These are phyloP conservation scores for Amylostereum chailletii DNA, from an alignment of 1,284 basidiomycete genomes.

Conservation along the genomic window DNA sequence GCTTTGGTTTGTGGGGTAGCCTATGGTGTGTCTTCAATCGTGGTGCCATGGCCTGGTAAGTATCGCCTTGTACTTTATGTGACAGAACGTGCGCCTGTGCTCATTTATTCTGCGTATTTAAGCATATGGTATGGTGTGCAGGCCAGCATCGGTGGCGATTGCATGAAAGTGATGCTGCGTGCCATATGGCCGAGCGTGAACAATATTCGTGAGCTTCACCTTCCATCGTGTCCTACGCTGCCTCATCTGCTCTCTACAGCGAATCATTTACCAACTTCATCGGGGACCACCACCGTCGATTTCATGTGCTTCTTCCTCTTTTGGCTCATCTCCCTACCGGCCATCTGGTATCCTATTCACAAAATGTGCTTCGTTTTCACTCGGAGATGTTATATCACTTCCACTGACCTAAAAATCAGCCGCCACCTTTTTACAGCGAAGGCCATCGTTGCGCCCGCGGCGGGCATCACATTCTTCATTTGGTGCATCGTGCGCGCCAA, in stretches of 20 bases:
- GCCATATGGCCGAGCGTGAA: slow-evolving; percentile 70
- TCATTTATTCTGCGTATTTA: slow-evolving; percentile 4
- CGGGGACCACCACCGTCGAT: slow-evolving; percentile 62
- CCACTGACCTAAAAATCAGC: slow-evolving; percentile 21
- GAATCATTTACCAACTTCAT: slow-evolving; percentile 60
- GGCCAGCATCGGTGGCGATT: slow-evolving; percentile 73
- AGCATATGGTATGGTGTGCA: slow-evolving; percentile 78
- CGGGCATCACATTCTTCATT: slow-evolving; percentile 72
- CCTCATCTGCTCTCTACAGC: slow-evolving; percentile 21
- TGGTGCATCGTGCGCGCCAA: slow-evolving; percentile 77
- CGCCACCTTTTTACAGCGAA: slow-evolving; percentile 80
- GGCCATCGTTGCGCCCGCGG: slow-evolving; percentile 62
- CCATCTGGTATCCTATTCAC: slow-evolving; percentile 77
- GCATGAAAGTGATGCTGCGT: slow-evolving; percentile 64
- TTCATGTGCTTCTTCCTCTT: slow-evolving; percentile 84
- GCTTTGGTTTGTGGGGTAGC: slow-evolving; percentile 78
- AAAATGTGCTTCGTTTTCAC: slow-evolving; percentile 42
- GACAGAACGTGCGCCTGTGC: slow-evolving; percentile 1
- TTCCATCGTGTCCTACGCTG: slow-evolving; percentile 4
- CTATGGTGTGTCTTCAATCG: slow-evolving; percentile 81
- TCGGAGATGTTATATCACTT: neutral
- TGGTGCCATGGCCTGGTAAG: slow-evolving; percentile 68
- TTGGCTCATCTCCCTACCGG: slow-evolving; percentile 73
- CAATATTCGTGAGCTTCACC: slow-evolving; percentile 45
- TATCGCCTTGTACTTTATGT: slow-evolving; percentile 6